Evolutionary conservation across 148 eudicot genomes (phyloP).

Genomic region (Spergularia marina): DNA sequence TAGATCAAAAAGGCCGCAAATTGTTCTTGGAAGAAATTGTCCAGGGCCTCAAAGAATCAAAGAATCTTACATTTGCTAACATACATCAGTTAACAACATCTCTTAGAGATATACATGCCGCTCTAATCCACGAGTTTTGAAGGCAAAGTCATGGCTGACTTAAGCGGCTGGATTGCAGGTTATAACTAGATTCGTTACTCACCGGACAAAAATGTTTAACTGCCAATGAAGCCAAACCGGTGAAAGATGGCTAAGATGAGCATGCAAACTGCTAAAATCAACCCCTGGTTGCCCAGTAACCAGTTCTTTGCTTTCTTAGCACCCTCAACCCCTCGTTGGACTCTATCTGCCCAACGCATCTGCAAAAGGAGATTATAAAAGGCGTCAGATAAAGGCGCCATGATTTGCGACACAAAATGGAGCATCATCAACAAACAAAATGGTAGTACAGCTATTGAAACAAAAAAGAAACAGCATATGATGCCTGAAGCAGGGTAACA

Average conservation of each 20-base stretch:
- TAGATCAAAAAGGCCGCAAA: conserved; percentile 9
- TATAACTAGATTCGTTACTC: neutral
- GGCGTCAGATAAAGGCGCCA: neutral
- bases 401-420: neutral
- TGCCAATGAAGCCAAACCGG: conserved; percentile 74
- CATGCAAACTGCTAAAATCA: conserved; percentile 79
- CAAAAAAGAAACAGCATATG: too few relatives aligned
- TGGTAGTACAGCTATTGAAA: neutral
- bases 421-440: neutral
- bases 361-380: conserved; percentile 28
- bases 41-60: conserved; percentile 21
- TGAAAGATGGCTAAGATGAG: conserved; percentile 84
- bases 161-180: neutral
- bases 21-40: neutral
- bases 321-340: conserved; percentile 76
- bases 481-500: neutral
- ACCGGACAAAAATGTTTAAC: conserved; percentile 23
- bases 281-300: conserved; percentile 80
- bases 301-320: conserved; percentile 86
- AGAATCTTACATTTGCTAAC: conserved; percentile 20
- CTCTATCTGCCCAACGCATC: conserved; percentile 96
- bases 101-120: conserved; percentile 24
- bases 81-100: conserved; percentile 9
- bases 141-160: neutral
- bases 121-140: neutral